A percentile compares a stretch with the other conserved stretches of the same genome.
Evolutionary conservation across 179 eudicot species (phyloP).

Genomic region (Nepenthes alata): DNA sequence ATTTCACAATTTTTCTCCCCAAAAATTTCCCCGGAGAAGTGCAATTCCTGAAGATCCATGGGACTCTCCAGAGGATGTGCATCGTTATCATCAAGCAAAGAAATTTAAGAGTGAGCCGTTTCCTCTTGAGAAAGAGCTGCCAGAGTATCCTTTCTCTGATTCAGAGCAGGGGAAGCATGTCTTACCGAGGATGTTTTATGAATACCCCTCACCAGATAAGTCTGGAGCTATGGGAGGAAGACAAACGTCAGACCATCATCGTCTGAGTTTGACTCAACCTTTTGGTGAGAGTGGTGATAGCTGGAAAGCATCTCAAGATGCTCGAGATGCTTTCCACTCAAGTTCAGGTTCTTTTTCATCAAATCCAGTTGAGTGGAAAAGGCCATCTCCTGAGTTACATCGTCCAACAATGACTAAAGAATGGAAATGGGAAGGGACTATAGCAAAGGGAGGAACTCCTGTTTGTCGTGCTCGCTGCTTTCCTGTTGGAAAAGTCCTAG

Average conservation of each 20-base stretch:
- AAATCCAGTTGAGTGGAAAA: slow-evolving; percentile 28
- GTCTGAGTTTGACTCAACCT: slow-evolving; percentile 22
- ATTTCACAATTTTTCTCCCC: slow-evolving; percentile 40
- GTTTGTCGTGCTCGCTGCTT: slow-evolving; percentile 86
- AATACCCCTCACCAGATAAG: slow-evolving; percentile 31
- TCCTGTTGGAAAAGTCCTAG: slow-evolving; percentile 72
- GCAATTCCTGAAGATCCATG: slow-evolving; percentile 45
- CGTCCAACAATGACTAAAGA: slow-evolving; percentile 25
- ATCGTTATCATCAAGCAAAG: slow-evolving; percentile 35
- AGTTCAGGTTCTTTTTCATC: slow-evolving; percentile 27
- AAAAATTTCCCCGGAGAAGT: slow-evolving; percentile 22
- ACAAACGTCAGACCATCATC: slow-evolving; percentile 29
- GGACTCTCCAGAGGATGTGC: slow-evolving; percentile 53
- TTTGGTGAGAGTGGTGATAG: slow-evolving; percentile 33
- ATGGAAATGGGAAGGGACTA: slow-evolving; percentile 90
- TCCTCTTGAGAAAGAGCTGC: slow-evolving; percentile 48
- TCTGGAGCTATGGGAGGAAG: slow-evolving; percentile 23
- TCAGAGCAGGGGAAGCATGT: slow-evolving; percentile 35
- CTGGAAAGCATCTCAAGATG: slow-evolving; percentile 32
- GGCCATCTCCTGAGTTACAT: slow-evolving; percentile 33
- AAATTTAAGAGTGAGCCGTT: slow-evolving; percentile 31
- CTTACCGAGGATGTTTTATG: slow-evolving; percentile 20
- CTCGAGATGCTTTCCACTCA: slow-evolving; percentile 28
- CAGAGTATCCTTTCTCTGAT: slow-evolving; percentile 49
- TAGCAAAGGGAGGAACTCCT: slow-evolving; percentile 79